Evolutionary conservation across 352 stramenopile species (phyloP).

Genomic region (Phytophthora europaea): DNA sequence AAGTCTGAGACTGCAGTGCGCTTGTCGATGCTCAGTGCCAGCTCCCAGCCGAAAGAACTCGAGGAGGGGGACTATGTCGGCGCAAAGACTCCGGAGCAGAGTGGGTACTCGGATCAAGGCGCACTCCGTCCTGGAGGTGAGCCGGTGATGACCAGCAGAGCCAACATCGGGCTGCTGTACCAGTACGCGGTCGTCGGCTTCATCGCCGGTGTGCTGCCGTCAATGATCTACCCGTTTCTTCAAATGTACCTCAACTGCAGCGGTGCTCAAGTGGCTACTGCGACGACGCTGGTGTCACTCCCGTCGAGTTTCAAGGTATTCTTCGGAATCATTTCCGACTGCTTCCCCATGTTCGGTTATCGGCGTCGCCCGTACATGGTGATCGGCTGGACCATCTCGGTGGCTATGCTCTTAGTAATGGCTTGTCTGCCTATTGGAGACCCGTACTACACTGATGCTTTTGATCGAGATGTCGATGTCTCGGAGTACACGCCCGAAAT

Average conservation of each 20-base stretch:
- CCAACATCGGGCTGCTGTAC: slow-evolving; percentile 46
- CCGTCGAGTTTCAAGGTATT: slow-evolving; percentile 70
- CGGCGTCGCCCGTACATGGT: slow-evolving; percentile 66
- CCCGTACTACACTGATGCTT: slow-evolving; percentile 53
- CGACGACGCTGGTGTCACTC: slow-evolving; percentile 49
- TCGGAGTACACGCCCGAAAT: slow-evolving; percentile 43
- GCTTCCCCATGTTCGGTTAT: slow-evolving; percentile 61
- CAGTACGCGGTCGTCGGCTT: slow-evolving; percentile 56
- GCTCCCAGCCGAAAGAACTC: slow-evolving; percentile 29
- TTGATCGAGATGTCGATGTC: slow-evolving; percentile 35
- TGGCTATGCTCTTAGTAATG: slow-evolving; percentile 58
- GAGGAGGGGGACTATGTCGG: slow-evolving; percentile 34
- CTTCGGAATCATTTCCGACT: slow-evolving; percentile 66
- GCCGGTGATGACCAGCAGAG: slow-evolving; percentile 38
- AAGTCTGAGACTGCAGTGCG: slow-evolving; percentile 23
- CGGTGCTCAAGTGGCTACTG: slow-evolving; percentile 47
- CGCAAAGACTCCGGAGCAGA: slow-evolving; percentile 41
- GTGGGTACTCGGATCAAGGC: slow-evolving; percentile 40
- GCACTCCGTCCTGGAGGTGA: slow-evolving; percentile 51
- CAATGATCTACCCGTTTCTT: slow-evolving; percentile 52
- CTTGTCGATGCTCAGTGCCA: slow-evolving; percentile 35
- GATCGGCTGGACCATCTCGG: slow-evolving; percentile 55
- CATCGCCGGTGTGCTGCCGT: slow-evolving; percentile 48
- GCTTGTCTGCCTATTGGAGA: slow-evolving; percentile 44
- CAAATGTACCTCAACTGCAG: slow-evolving; percentile 55